Conservation (phyloP, 768 basidiomycete genomes). For the Kwoniella europaea region DNA sequence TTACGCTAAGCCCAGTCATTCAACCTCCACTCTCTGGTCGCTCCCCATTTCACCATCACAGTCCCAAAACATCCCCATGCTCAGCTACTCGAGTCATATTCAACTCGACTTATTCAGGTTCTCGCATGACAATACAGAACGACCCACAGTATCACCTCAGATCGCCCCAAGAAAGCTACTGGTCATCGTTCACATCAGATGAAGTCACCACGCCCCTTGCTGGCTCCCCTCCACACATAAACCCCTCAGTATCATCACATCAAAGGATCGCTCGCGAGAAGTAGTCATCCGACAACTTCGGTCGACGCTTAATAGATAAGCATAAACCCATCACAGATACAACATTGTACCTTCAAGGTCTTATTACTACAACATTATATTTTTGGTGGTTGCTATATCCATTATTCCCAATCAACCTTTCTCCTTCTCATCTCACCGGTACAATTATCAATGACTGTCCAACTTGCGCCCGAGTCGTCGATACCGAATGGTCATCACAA, state of each 20-base stretch:
- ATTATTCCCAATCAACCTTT: too few relatives aligned
- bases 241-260: neutral
- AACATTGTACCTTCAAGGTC: too few relatives aligned
- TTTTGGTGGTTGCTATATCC: too few relatives aligned
- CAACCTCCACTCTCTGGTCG: slow-evolving; percentile 11
- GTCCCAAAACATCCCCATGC: slow-evolving; percentile 3
- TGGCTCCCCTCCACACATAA: too few relatives aligned
- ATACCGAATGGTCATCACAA: neutral
- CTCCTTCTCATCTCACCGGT: neutral
- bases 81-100: neutral
- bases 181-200: too few relatives aligned
- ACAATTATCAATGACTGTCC: neutral
- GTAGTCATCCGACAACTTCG: neutral
- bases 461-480: neutral
- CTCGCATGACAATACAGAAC: too few relatives aligned
- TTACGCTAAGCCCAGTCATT: neutral
- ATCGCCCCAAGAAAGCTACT: too few relatives aligned
- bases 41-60: neutral
- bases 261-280: neutral
- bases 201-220: too few relatives aligned
- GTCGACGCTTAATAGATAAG: neutral
- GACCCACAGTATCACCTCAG: too few relatives aligned
- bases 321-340: too few relatives aligned
- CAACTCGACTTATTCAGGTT: neutral
- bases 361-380: too few relatives aligned